Evolutionary conservation across 257 asterid genomes (phyloP).

Genomic region (Paraleonurus japonicus): DNA sequence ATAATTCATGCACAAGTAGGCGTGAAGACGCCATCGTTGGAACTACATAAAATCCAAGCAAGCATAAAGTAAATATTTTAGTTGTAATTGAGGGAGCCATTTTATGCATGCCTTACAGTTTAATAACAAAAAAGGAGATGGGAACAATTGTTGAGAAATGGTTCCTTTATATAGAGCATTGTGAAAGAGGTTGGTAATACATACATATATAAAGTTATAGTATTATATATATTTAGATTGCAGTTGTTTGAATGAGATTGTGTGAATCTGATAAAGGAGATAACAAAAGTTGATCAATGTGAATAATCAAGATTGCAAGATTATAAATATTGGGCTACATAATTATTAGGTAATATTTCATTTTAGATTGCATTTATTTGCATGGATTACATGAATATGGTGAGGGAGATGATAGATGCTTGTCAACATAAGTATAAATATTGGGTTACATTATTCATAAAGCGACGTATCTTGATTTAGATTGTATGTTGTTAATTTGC

Average conservation of each 20-base stretch:
- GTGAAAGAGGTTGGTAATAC: no score
- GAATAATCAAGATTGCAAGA: no score
- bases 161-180: neutral
- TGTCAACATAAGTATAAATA: neutral
- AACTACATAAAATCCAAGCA: slow-evolving; percentile 3
- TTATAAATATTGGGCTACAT: no score
- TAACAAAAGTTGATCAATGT: no score
- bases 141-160: neutral
- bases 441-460: neutral
- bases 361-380: no score
- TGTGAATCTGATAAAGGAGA: neutral
- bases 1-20: neutral
- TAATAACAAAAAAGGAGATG: neutral
- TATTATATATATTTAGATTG: neutral
- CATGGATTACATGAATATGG: no score
- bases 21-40: neutral
- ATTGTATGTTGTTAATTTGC: no score
- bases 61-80: neutral
- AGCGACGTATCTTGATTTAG: neutral
- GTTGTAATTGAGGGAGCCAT: neutral
- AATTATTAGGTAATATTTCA: no score
- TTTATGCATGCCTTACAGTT: neutral
- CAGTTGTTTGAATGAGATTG: neutral
- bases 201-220: no score
- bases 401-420: no score